A percentile compares a stretch with the other conserved stretches of the same genome.
Evolutionary conservation across 1,284 basidiomycete species (phyloP).

Genomic region (Pseudozyma flocculosa): DNA sequence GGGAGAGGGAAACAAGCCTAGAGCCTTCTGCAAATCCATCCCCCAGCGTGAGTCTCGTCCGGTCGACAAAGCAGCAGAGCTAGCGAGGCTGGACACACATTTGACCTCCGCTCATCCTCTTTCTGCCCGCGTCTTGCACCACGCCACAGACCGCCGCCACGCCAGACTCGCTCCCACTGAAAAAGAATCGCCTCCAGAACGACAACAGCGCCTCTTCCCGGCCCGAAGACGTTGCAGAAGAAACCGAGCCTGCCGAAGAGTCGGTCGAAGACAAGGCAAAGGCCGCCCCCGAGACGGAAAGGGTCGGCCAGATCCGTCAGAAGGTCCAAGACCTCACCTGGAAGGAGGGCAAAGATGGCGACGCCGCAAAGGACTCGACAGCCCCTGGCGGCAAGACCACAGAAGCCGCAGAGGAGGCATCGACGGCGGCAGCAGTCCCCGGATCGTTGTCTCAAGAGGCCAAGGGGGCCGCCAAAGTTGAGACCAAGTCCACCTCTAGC

Average conservation of each 20-base stretch:
- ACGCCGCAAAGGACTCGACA: neutral
- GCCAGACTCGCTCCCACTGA: conserved; percentile 35
- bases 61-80: neutral
- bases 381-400: neutral
- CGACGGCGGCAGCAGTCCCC: too few species aligned
- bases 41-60: conserved; percentile 1
- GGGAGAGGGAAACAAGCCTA: conserved; percentile 46
- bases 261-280: neutral
- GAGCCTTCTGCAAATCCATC: conserved; percentile 32
- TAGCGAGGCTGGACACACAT: neutral
- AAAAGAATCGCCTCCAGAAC: conserved; percentile 46
- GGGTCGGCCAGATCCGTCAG: conserved; percentile 47
- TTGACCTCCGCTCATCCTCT: too few species aligned
- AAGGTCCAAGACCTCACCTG: conserved; percentile 45
- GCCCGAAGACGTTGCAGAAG: conserved; percentile 18
- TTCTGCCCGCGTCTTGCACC: too few species aligned
- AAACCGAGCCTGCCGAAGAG: neutral
- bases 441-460: too few species aligned
- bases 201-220: conserved; percentile 1
- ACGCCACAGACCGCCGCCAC: neutral
- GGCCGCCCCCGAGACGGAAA: conserved; percentile 24
- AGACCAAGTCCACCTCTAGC: neutral
- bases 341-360: conserved; percentile 15
- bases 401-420: too few species aligned
- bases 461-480: too few species aligned